phyloP scores from a whole-genome alignment of 805 yeast species.

The Hanseniaspora jakobsenii region DNA sequence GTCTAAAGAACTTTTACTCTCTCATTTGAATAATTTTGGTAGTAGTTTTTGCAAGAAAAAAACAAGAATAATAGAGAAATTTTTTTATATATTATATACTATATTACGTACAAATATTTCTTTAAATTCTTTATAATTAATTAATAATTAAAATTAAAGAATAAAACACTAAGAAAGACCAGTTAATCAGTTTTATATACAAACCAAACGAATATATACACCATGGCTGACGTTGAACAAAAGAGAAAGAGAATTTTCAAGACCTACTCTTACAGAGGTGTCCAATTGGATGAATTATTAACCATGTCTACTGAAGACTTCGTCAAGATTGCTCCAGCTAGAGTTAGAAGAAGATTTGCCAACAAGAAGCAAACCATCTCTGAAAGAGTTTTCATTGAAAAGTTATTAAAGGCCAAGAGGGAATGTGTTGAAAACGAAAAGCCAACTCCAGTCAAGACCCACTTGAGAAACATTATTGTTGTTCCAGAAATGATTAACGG shows the following conservation, averaged over 20 bases:
- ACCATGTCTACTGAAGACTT: constrained; percentile 94
- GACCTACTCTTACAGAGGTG: constrained; percentile 98
- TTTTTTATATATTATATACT: no score
- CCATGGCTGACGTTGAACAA: constrained; percentile 30
- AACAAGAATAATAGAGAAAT: neutral
- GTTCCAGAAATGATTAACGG: constrained; percentile 99
- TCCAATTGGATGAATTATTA: constrained; percentile 86
- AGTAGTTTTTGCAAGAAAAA: no score
- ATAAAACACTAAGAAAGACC: neutral
- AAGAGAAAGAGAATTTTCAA: constrained; percentile 86
- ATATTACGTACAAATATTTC: no score
- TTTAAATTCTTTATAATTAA: neutral
- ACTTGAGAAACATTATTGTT: constrained; percentile 95
- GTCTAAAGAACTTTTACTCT: no score
- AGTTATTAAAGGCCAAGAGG: constrained; percentile 93
- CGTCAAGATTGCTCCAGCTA: constrained; percentile 90
- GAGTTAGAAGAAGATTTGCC: constrained; percentile 99
- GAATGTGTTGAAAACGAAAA: constrained; percentile 85
- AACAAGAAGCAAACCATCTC: constrained; percentile 92
- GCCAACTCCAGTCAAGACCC: constrained; percentile 97
- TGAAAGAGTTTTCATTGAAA: constrained; percentile 55
- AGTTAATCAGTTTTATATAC: constrained; percentile 3
- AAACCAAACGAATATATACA: constrained; percentile 12
- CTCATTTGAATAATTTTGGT: no score
- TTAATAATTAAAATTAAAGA: neutral